Evolutionary conservation across 345 rosid genomes (phyloP).

Genomic region (Eucalyptus victrix): DNA sequence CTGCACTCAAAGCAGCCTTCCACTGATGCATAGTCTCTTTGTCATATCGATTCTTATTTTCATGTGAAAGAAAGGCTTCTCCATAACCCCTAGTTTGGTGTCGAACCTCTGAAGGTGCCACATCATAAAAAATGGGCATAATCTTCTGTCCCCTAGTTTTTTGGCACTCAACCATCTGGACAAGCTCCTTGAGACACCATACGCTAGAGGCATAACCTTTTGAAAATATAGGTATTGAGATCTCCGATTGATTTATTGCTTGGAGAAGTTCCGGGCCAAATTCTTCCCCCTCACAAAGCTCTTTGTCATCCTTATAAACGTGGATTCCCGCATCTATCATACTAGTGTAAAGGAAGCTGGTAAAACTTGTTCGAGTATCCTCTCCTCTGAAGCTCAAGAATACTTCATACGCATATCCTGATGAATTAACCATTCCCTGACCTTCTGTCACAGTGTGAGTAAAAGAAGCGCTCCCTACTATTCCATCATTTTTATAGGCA

Average conservation of each 20-base stretch:
- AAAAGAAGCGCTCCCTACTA: not conserved
- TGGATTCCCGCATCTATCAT: not conserved
- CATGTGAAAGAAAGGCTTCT: too few relatives aligned
- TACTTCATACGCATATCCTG: not conserved
- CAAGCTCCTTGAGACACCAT: too few relatives aligned
- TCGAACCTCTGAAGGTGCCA: too few relatives aligned
- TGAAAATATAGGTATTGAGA: not conserved
- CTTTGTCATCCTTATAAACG: accelerated
- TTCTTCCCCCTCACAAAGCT: accelerated
- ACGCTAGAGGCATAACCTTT: not conserved
- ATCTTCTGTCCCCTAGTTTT: too few relatives aligned
- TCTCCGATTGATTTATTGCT: not conserved
- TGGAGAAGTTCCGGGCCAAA: not conserved
- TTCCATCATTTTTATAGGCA: too few relatives aligned
- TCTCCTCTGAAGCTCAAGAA: not conserved
- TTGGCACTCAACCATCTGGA: accelerated
- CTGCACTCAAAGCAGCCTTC: accelerated
- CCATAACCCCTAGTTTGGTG: accelerated
- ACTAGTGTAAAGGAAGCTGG: accelerated
- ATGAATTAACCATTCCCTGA: not conserved
- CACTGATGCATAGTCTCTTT: too few relatives aligned
- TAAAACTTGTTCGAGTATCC: not conserved
- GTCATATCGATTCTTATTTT: accelerated
- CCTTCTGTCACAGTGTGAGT: not conserved
- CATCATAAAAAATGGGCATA: too few relatives aligned